Base-by-base conservation (phyloP, 2,329 filamentous ascomycete species). In the Penicillium sp. region DNA sequence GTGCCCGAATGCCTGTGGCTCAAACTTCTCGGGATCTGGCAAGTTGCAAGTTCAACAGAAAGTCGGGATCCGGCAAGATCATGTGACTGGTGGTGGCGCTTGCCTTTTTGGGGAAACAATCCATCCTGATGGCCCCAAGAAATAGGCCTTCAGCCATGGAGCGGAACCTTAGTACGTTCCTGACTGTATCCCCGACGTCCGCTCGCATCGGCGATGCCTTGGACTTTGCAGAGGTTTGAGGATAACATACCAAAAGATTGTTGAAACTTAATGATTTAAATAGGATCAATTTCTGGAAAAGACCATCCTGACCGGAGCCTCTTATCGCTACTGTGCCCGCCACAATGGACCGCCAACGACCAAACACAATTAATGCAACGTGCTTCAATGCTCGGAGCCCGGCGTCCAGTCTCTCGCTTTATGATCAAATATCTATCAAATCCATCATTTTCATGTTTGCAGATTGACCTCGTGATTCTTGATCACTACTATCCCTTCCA, bases 381-480 rank as follows among this genome's bases (percentile, higher is more conserved):
- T 19, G 27, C 31, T 19, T 39, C 35, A 51, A 37, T 39, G 19
- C 11, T n/a, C 5, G 27, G 46, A 19, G 22, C n/a, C 31, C 46
- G 9, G n/a, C 46, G 16, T 2, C 4, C 9, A 14, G n/a, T 49
- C 3, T 49, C 13, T n/a, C 31, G 13, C 11, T 35, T 49, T 35
- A 49, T 14, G 31, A n/a, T 35, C 6, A 35, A 49, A 18, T 2
- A 33, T 49, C 6, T 9, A 27, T 19, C 31, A 49, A 3, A 3
- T 31, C 16, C 13, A n/a, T 33, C 22, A 31, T n/a, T 22, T 4
- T 18, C 2, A 6, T 11, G 40, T 19, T 24, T n/a, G 4, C 33
- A n/a, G 18, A 36, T 7, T 39, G 47, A 14, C 36, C 46, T 35
- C 50, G 41, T 56, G 57, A 56, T 27, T n/a, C 31, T 35, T 43